Conservation (phyloP, 805 yeast genomes). For the Saturnispora gosingensis region DNA sequence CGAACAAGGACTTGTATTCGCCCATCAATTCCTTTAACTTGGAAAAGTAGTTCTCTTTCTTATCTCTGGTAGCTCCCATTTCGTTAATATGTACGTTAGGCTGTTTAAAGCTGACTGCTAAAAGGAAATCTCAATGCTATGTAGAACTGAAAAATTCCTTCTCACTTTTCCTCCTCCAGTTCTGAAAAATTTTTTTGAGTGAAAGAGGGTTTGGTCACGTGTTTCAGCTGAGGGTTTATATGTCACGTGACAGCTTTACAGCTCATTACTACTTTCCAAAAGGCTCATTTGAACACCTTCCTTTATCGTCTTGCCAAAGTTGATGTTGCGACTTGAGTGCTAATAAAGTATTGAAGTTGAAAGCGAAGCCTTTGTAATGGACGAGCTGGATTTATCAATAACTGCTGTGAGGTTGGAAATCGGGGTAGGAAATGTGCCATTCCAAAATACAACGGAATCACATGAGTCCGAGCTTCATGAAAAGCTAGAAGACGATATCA, state of each 20-base stretch:
- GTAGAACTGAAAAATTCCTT: background rate
- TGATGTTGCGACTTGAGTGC: background rate
- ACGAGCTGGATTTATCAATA: background rate
- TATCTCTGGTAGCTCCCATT: conserved; percentile 99
- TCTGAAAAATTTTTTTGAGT: background rate
- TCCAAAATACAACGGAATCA: background rate
- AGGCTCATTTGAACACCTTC: background rate
- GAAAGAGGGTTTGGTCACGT: conserved; percentile 3
- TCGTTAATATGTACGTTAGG: conserved; percentile 80
- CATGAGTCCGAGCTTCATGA: background rate
- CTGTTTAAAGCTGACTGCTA: conserved; percentile 61
- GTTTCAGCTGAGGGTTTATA: background rate
- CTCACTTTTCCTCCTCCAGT: background rate
- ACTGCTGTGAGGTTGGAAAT: background rate
- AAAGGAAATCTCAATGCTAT: background rate
- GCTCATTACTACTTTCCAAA: background rate
- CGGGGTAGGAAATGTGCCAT: background rate
- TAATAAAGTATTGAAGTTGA: background rate
- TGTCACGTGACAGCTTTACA: background rate
- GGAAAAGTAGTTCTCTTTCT: conserved; percentile 90
- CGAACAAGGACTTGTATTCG: conserved; percentile 96
- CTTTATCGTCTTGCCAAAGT: background rate
- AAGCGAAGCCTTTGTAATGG: background rate
- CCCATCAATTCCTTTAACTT: conserved; percentile 92
- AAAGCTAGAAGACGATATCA: background rate